phyloP scores from a whole-genome alignment of 805 yeast genomes.

The Pichia kluyveri region DNA sequence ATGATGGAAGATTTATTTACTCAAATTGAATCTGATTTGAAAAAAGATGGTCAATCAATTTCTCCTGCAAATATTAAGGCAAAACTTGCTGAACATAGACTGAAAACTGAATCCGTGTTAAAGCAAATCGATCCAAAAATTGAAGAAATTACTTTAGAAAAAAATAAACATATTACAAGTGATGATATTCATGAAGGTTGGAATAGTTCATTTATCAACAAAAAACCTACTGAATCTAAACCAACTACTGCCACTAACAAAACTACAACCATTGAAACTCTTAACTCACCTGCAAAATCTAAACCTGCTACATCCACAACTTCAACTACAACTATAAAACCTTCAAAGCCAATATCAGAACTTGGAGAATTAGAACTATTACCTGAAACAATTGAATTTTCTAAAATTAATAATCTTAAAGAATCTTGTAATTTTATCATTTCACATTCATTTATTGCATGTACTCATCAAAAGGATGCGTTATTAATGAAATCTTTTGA shows the following conservation, averaged over 20 bases:
- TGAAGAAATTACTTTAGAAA: constrained; percentile 59
- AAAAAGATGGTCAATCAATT: constrained; percentile 37
- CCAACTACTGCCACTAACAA: not conserved
- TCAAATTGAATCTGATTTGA: constrained; percentile 60
- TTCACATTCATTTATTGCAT: constrained; percentile 58
- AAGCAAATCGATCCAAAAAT: constrained; percentile 58
- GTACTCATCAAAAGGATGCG: constrained; percentile 83
- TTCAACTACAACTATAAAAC: constrained; percentile 9
- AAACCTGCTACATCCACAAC: constrained; percentile 8
- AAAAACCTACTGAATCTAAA: constrained; percentile 14
- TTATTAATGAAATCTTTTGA: constrained; percentile 91
- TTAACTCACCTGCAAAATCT: constrained; percentile 12
- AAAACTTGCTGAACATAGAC: constrained; percentile 51
- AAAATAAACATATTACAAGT: constrained; percentile 66
- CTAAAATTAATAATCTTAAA: constrained; percentile 42
- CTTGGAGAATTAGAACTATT: constrained; percentile 46
- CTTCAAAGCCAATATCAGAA: constrained; percentile 26
- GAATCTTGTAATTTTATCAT: constrained; percentile 44
- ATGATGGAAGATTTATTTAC: constrained; percentile 85
- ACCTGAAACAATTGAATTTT: constrained; percentile 58
- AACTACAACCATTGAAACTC: not conserved
- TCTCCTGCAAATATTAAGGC: constrained; percentile 28
- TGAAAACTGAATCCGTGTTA: constrained; percentile 60
- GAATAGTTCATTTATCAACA: constrained; percentile 75
- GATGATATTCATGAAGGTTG: constrained; percentile 92